Conservation (phyloP, 352 stramenopile genomes). For the Globisporangium nodosum region DNA sequence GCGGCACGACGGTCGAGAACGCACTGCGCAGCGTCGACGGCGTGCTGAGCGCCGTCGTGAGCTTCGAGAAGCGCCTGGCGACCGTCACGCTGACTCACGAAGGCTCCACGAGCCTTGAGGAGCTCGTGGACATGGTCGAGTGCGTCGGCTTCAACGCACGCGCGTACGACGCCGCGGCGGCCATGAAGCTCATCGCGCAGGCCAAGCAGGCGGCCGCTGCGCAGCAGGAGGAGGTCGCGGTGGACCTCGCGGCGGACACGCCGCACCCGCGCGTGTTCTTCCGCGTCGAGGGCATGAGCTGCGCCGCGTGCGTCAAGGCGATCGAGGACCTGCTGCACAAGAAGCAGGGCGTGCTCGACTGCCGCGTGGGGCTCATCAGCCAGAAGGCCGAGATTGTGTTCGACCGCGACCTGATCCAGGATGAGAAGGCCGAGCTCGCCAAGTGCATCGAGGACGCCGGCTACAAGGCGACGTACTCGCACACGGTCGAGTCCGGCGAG, state of each 20-base stretch:
- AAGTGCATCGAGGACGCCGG: slow-evolving; percentile 70
- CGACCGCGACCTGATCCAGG: slow-evolving; percentile 57
- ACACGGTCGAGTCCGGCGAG: slow-evolving; percentile 67
- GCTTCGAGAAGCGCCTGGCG: slow-evolving; percentile 67
- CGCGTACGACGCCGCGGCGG: slow-evolving; percentile 50
- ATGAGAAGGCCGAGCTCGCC: slow-evolving; percentile 39
- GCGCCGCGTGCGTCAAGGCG: slow-evolving; percentile 80
- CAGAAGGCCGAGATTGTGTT: slow-evolving; percentile 85
- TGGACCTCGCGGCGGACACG: slow-evolving; percentile 26
- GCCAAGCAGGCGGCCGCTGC: slow-evolving; percentile 30
- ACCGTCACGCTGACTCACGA: slow-evolving; percentile 43
- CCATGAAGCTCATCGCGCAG: slow-evolving; percentile 42
- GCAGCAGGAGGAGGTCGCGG: slow-evolving; percentile 21
- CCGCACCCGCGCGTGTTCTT: slow-evolving; percentile 71
- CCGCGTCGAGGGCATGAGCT: slow-evolving; percentile 84
- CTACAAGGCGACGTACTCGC: slow-evolving; percentile 74
- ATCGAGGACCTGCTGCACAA: slow-evolving; percentile 78
- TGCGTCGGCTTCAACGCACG: slow-evolving; percentile 61
- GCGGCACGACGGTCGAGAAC: slow-evolving; percentile 88
- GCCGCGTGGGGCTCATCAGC: slow-evolving; percentile 77
- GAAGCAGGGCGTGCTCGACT: slow-evolving; percentile 59
- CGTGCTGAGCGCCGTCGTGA: slow-evolving; percentile 60
- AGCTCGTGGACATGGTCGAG: slow-evolving; percentile 75
- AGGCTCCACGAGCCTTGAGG: slow-evolving; percentile 45
- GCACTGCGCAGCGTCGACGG: slow-evolving; percentile 73